Evolutionary conservation across 2,329 filamentous ascomycete species (phyloP).

Genomic region (Purpureocillium takamizusanense): DNA sequence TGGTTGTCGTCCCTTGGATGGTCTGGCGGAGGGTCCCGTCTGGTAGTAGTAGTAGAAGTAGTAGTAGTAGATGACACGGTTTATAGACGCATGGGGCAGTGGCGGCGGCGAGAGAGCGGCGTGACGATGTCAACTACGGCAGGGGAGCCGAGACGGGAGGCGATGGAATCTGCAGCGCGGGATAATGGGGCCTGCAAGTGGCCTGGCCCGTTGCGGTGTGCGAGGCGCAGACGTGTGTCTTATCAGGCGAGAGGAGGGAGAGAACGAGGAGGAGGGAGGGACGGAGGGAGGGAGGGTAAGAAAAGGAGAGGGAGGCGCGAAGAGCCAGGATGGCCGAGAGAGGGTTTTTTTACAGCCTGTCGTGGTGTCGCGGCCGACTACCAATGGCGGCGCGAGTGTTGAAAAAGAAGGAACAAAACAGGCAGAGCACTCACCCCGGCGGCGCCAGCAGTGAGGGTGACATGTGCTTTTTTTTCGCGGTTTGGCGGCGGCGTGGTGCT

Average conservation of each 20-base stretch:
- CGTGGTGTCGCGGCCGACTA: not conserved
- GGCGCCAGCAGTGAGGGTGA: not conserved
- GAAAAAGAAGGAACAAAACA: constrained; percentile 2
- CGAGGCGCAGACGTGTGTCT: constrained; percentile 6
- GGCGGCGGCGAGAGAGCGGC: no score
- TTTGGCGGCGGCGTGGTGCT: no score
- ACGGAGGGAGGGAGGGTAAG: no score
- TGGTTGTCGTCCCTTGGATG: not conserved
- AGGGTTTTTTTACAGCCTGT: not conserved
- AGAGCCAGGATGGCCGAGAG: not conserved
- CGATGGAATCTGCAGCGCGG: no score
- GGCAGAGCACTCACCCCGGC: not conserved
- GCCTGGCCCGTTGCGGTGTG: constrained; percentile 1
- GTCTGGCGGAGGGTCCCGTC: no score
- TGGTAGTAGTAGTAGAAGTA: no score
- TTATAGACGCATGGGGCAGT: no score
- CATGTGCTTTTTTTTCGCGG: constrained; percentile 4
- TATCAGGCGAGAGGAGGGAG: constrained; percentile 5
- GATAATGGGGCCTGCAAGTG: not conserved
- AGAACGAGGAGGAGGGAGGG: constrained; percentile 7
- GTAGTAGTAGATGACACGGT: no score
- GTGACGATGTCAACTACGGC: no score
- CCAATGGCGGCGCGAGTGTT: constrained; percentile 5
- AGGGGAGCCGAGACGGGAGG: no score
- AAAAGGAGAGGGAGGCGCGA: not conserved